Conservation (phyloP, 2,329 filamentous ascomycete species). For the Botrytis fabae region DNA sequence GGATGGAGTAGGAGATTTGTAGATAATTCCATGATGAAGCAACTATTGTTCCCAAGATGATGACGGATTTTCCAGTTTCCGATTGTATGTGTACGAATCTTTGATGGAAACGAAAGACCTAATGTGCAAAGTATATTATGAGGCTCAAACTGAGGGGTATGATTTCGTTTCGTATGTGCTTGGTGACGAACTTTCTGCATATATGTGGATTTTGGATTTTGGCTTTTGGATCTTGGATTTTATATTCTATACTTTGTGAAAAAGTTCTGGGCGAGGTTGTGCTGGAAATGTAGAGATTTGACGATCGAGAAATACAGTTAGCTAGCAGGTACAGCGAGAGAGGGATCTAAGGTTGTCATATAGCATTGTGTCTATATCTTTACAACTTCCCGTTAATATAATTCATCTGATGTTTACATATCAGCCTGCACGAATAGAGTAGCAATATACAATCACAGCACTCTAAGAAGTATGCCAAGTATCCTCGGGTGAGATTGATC, state of each 20-base stretch:
- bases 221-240: neutral
- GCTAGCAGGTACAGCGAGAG: neutral
- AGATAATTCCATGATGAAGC: neutral
- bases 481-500: neutral
- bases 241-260: neutral
- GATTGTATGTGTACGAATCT: neutral
- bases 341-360: neutral
- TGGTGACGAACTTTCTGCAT: neutral
- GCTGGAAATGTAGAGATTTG: neutral
- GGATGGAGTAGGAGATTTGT: neutral
- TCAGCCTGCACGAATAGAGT: neutral
- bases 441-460: neutral
- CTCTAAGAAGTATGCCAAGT: neutral
- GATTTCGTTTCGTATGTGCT: neutral
- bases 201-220: neutral
- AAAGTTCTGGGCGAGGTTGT: neutral
- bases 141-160: neutral
- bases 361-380: neutral
- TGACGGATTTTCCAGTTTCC: neutral
- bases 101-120: neutral
- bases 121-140: neutral
- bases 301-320: neutral
- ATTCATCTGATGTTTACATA: slow-evolving; percentile 5
- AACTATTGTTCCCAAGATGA: neutral
- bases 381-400: neutral